These are phyloP conservation scores for Leishmania braziliensis DNA, from an alignment of 208 protist species.

Conservation along the genomic window DNA sequence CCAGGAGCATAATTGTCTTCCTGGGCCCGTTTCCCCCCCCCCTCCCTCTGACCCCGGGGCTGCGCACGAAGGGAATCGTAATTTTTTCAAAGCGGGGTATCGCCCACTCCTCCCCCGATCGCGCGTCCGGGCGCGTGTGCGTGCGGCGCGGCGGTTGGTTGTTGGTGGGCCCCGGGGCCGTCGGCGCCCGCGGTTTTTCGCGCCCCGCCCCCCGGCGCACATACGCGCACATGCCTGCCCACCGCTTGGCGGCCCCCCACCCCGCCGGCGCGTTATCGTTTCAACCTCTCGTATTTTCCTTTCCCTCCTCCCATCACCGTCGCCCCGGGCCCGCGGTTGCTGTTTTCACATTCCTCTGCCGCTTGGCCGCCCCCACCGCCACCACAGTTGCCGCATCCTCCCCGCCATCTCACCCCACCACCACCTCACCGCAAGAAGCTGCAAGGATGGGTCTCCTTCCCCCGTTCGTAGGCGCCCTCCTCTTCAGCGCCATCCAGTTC, in stretches of 20 bases:
- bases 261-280: background rate
- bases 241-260: background rate
- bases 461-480: constrained; percentile 20
- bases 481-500: constrained; percentile 39
- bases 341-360: background rate
- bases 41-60: too few relatives aligned
- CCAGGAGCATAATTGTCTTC: background rate
- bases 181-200: too few relatives aligned
- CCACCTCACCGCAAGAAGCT: background rate
- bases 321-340: too few relatives aligned
- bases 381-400: background rate
- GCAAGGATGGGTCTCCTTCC: constrained; percentile 34
- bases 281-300: background rate
- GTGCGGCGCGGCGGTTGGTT: background rate
- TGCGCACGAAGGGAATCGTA: too few relatives aligned
- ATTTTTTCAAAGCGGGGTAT: background rate
- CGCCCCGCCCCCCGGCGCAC: background rate
- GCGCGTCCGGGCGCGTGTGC: too few relatives aligned
- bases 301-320: background rate
- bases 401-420: background rate
- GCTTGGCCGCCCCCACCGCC: background rate
- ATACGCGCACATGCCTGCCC: background rate
- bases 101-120: background rate
- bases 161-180: too few relatives aligned
- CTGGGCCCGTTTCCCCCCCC: too few relatives aligned